A percentile compares a stretch with the other conserved stretches of the same genome.
Conservation (phyloP, 2,329 filamentous ascomycete species). For the Hortaea werneckii region DNA sequence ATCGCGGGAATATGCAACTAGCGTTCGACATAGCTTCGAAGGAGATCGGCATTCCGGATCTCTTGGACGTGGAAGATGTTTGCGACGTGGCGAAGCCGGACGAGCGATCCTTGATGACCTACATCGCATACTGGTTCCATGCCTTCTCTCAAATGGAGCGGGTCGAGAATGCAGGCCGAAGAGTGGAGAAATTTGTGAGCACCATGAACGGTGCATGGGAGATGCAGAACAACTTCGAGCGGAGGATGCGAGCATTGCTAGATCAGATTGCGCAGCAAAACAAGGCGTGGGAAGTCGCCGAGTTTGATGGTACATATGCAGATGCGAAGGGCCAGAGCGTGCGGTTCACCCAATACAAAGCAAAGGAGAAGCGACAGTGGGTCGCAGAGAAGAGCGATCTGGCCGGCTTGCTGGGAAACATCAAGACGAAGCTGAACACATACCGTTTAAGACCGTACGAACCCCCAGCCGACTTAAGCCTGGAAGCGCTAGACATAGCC, state of each 20-base stretch:
- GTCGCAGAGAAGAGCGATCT: conserved; percentile 96
- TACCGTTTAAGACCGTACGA: conserved; percentile 87
- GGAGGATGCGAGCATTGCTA: conserved; percentile 75
- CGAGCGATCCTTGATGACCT: conserved; percentile 95
- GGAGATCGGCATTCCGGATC: conserved; percentile 91
- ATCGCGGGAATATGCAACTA: conserved; percentile 93
- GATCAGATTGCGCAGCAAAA: conserved; percentile 64
- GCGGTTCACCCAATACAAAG: conserved; percentile 82
- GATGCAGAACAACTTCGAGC: conserved; percentile 95
- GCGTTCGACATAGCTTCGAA: conserved; percentile 93
- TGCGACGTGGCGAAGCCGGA: conserved; percentile 94
- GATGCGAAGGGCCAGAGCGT: conserved; percentile 82
- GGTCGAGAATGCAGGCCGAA: conserved; percentile 89
- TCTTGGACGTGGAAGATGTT: conserved; percentile 96
- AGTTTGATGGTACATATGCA: conserved; percentile 81
- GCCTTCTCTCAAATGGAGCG: conserved; percentile 98
- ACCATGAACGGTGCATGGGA: conserved; percentile 99
- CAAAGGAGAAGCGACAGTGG: conserved; percentile 83
- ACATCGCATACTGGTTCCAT: conserved; percentile 99
- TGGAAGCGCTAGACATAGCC: conserved; percentile 71
- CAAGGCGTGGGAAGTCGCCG: conserved; percentile 64
- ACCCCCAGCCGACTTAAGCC: conserved; percentile 69
- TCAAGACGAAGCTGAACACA: conserved; percentile 96
- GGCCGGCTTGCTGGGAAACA: conserved; percentile 86
- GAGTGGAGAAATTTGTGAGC: conserved; percentile 96